Base-by-base conservation (phyloP, 2,329 filamentous ascomycete species). In the Paracoccidioides brasiliensis region DNA sequence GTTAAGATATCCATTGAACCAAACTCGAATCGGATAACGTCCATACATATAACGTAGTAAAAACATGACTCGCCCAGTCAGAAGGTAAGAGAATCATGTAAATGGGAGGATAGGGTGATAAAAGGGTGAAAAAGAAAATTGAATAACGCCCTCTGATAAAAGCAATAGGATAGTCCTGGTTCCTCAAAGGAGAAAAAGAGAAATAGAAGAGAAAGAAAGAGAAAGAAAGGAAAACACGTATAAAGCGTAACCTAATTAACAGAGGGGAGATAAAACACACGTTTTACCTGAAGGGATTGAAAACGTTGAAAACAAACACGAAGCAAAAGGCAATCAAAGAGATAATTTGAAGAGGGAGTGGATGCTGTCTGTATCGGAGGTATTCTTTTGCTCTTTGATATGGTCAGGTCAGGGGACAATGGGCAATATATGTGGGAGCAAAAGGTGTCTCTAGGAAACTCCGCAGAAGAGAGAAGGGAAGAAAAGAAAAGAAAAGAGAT, bases 81-180 rank as follows among this genome's bases (percentile, higher is more conserved):
- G 10, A 10, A 10, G 35, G 28, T 8, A n/a, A 38, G 33, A 38
- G 28, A 52, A 30, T 12, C 5, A 15, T 12, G 45, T 30, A 15
- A 28, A 30, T 41, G n/a, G 42, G 28, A 67, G 57, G 53, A 37
- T 57, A 57, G 14, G 51, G 37, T 35, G 61, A 48, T 33, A 3
- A 15, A 15, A 12, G 4, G 10, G 5, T 3, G 15, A 35, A 28
- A 38, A 40, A 46, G 15, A 42, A 54, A 44, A 14, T 33, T 41
- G 41, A 49, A 2, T 22, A 45, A 56, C 33, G 50, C 2, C n/a
- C 40, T 3, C 8, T 14, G 14, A 30, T 22, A 55, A 46, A 43
- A 45, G 32, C 4, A 45, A 15, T 48, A 10, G 30, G 22, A 8
- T 30, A 28, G 22, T 22, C 15, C 43, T 38, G 37, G 37, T 38